Conservation (phyloP, 257 asterid species). For the Solanum corneliomulleri region DNA sequence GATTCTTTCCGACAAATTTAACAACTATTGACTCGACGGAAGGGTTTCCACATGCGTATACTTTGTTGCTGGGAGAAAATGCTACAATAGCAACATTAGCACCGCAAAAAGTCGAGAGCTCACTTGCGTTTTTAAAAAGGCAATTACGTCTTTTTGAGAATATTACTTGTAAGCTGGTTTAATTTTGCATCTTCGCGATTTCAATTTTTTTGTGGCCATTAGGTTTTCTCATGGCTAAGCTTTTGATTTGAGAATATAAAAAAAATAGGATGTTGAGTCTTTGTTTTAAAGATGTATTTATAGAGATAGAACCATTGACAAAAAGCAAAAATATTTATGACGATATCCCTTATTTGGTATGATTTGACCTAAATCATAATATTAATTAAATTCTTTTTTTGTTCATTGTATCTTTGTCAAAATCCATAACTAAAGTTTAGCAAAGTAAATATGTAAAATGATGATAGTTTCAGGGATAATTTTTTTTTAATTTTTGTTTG, state of each 20-base stretch:
- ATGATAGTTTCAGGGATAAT: too few species aligned
- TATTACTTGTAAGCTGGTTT: not conserved
- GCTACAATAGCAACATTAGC: not conserved
- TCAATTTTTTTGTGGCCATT: not conserved
- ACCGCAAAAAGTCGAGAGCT: not conserved
- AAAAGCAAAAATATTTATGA: too few species aligned
- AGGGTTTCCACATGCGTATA: not conserved
- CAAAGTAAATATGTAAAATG: too few species aligned
- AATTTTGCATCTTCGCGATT: not conserved
- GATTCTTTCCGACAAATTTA: not conserved
- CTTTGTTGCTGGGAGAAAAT: not conserved
- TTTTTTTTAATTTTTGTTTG: not conserved
- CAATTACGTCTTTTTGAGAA: not conserved
- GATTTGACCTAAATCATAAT: too few species aligned
- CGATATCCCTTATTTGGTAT: too few species aligned
- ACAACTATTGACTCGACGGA: not conserved
- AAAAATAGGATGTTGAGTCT: not conserved
- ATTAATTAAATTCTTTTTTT: too few species aligned
- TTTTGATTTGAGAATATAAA: not conserved
- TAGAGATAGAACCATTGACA: not conserved
- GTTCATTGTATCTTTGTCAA: too few species aligned
- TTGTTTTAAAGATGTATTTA: not conserved
- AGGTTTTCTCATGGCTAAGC: not conserved
- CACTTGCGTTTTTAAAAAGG: not conserved
- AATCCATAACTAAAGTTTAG: too few species aligned